Base-by-base conservation (phyloP, 2,329 filamentous ascomycete genomes). In the Clarireedia sp. region DNA sequence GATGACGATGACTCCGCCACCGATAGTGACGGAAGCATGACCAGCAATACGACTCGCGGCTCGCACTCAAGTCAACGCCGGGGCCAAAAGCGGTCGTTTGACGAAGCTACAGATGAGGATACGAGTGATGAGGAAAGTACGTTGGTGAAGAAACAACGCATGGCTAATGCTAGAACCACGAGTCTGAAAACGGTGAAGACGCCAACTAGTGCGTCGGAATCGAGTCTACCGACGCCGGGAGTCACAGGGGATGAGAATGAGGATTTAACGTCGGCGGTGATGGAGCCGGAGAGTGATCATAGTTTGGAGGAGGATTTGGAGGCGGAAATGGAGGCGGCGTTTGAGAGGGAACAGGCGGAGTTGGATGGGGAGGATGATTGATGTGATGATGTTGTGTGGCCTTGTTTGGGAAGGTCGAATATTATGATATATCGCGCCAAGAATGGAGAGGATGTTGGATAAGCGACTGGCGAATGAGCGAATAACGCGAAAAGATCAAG, bases 1-100 rank as follows among this genome's bases (percentile, higher is more conserved):
- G 73, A 74, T 5, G 79, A 76, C 9, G 72, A 74, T 7, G 79
- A 77, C 24, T 76, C 73, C 2, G 78, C 78, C 1, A 76, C 75
- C 44, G 77, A 75, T 12, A 63, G 62, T 21, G 60, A 57, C 6
- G 60, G 55, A 14, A 62, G 60, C 54, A 54, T 50, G 9, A 48
- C 54, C 6, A 65, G 60, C 51, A 61, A 37, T 21, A 51, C 46
- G 16, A 61, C 61, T 55, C 62, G 62, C 46, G 41, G 60, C 41
- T 62, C 59, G 50, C 62, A 62, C 44, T 48, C 60, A 44, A 62
- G 59, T 51, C 43, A 52, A 17, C 59, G 54, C 40, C 62, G 58
- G 51, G 58, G 44, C 12, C 54, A 52, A 5, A 73, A 70, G 63
- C 64, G 67, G 19, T 67, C 65, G 37, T 63, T 60, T 51, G 60